Evolutionary conservation across 2,329 filamentous ascomycete genomes (phyloP).

Genomic region (Phaeosphaeriaceae sp.): DNA sequence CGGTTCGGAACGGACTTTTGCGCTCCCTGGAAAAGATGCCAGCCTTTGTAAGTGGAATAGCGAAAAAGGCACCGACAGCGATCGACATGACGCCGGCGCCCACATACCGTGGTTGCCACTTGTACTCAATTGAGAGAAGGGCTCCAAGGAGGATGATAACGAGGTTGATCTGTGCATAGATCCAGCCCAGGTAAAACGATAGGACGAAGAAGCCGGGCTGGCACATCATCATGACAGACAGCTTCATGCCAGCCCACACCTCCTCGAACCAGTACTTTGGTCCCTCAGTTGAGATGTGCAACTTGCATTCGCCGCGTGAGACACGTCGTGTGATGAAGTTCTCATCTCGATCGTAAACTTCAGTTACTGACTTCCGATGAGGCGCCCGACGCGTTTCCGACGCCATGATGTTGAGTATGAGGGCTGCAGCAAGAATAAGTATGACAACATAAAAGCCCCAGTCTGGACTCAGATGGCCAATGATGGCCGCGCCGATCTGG

Average conservation of each 20-base stretch:
- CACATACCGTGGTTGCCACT: slow-evolving; percentile 68
- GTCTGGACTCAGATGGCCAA: slow-evolving; percentile 66
- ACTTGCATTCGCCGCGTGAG: slow-evolving; percentile 76
- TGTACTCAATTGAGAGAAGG: slow-evolving; percentile 73
- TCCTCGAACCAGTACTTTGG: slow-evolving; percentile 81
- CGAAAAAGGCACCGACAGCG: slow-evolving; percentile 71
- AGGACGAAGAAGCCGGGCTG: slow-evolving; percentile 78
- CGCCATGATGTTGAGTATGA: slow-evolving; percentile 73
- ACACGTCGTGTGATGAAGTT: slow-evolving; percentile 61
- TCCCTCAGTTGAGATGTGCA: slow-evolving; percentile 74
- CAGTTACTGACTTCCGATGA: slow-evolving; percentile 71
- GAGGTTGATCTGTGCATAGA: slow-evolving; percentile 77
- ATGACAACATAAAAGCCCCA: slow-evolving; percentile 82
- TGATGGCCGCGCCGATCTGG: slow-evolving; percentile 72
- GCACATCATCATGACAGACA: slow-evolving; percentile 73
- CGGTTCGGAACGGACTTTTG: slow-evolving; percentile 64
- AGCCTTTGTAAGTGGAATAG: slow-evolving; percentile 77
- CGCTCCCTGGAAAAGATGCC: slow-evolving; percentile 72
- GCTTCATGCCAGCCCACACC: slow-evolving; percentile 71
- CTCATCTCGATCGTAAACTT: slow-evolving; percentile 59
- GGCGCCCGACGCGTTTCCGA: slow-evolving; percentile 75
- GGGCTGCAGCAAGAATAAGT: slow-evolving; percentile 68
- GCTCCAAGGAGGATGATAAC: slow-evolving; percentile 75
- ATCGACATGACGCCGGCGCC: slow-evolving; percentile 71
- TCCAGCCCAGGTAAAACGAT: slow-evolving; percentile 77